A percentile compares a stretch with the other conserved stretches of the same genome.
phyloP scores from a whole-genome alignment of 495 filamentous ascomycete genomes.

The Letharia columbiana region DNA sequence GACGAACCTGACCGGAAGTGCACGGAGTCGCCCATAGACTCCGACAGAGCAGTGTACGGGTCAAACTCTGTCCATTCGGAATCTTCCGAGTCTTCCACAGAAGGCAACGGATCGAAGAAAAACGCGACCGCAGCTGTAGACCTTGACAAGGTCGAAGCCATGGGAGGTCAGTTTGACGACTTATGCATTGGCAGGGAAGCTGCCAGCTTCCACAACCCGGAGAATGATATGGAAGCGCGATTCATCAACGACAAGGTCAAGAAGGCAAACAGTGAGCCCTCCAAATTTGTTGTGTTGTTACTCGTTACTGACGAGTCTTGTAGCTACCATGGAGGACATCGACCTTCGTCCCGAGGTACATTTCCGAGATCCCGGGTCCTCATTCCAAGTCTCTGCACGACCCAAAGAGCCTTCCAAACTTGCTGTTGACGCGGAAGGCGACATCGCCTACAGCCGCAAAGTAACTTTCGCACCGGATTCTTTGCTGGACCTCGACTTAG shows the following conservation, averaged over 20 bases:
- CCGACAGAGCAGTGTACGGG: slow-evolving; percentile 1
- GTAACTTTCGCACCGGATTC: neutral
- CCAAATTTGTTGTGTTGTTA: neutral
- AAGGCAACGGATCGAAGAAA: neutral
- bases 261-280: neutral
- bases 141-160: neutral
- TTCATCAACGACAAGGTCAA: neutral
- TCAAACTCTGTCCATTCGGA: neutral
- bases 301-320: neutral
- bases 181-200: neutral
- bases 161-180: neutral
- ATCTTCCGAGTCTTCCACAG: neutral
- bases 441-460: neutral
- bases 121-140: neutral
- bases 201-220: neutral
- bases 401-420: neutral
- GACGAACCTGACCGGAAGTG: neutral
- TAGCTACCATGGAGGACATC: neutral
- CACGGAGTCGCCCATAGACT: neutral
- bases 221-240: neutral
- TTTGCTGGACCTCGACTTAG: no score
- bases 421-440: neutral
- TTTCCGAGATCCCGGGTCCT: neutral
- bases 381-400: slow-evolving; percentile 11
- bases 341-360: neutral